A percentile compares a stretch with the other conserved stretches of the same genome.
Conservation (phyloP, 768 basidiomycete genomes). For the Strobilomyces dryophilus region DNA sequence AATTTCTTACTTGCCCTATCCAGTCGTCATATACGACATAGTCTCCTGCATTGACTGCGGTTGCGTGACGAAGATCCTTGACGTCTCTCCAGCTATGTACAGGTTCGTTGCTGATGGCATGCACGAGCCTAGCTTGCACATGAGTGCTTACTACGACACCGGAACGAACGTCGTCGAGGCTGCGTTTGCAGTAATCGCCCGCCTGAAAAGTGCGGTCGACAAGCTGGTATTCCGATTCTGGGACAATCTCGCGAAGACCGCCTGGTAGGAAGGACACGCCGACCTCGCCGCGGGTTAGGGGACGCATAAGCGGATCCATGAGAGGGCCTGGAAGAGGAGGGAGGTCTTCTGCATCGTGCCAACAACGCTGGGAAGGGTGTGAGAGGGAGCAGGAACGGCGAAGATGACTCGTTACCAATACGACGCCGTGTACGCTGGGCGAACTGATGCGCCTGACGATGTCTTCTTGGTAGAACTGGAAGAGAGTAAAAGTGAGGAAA, state of each 20-base stretch:
- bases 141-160: conserved; percentile 68
- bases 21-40: conserved; percentile 81
- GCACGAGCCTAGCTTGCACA: conserved; percentile 64
- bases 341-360: conserved; percentile 82
- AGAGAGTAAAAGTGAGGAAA: neutral
- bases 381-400: conserved; percentile 5
- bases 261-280: conserved; percentile 66
- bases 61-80: conserved; percentile 52
- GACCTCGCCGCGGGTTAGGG: conserved; percentile 74
- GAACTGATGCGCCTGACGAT: conserved; percentile 48
- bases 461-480: conserved; percentile 65
- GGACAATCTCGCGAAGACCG: conserved; percentile 61
- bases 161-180: conserved; percentile 66
- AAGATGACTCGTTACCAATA: conserved; percentile 47
- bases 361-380: conserved; percentile 60
- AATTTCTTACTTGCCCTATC: conserved; percentile 76
- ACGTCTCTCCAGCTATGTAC: conserved; percentile 61
- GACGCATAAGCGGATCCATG: conserved; percentile 70
- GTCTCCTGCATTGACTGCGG: conserved; percentile 71
- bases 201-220: conserved; percentile 73
- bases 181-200: conserved; percentile 81
- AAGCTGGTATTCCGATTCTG: conserved; percentile 63
- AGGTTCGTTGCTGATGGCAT: conserved; percentile 62
- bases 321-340: conserved; percentile 38
- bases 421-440: conserved; percentile 50